Percentiles rank a stretch among this genome's conserved stretches.
phyloP scores from a whole-genome alignment of 306 rosid species.

The Crataegus laevigata region DNA sequence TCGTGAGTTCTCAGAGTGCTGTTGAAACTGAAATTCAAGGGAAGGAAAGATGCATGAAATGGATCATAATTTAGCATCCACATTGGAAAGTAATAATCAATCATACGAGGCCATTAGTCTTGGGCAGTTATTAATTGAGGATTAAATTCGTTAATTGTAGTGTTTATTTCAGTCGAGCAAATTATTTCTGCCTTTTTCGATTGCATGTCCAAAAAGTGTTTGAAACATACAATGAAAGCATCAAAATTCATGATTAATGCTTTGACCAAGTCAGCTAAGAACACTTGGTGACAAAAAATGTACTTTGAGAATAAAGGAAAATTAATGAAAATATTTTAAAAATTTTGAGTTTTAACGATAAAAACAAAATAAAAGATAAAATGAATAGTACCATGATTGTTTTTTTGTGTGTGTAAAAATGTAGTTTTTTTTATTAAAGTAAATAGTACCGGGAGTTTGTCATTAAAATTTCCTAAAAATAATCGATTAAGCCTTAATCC shows the following conservation, averaged over 20 bases:
- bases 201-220: constrained; percentile 9
- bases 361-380: no score
- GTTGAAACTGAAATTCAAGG: neutral
- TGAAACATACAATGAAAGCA: neutral
- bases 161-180: neutral
- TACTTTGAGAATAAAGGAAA: no score
- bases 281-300: neutral
- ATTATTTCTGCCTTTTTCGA: neutral
- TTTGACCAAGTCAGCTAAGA: neutral
- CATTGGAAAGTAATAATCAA: neutral
- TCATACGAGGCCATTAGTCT: neutral
- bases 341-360: no score
- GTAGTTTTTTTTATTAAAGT: no score
- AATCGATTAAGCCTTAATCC: neutral
- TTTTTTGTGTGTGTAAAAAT: no score
- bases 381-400: no score
- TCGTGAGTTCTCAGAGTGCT: neutral
- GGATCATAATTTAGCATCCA: constrained; percentile 13
- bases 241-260: constrained; percentile 1
- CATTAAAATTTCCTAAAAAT: no score
- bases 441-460: no score
- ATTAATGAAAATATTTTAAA: no score
- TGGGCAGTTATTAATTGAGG: constrained; percentile 34
- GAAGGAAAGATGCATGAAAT: neutral
- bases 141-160: constrained; percentile 22